Percentiles rank a stretch among this genome's conserved stretches.
These are phyloP conservation scores for Dalbergia cultrata DNA, from an alignment of 306 rosid species.

Conservation along the genomic window DNA sequence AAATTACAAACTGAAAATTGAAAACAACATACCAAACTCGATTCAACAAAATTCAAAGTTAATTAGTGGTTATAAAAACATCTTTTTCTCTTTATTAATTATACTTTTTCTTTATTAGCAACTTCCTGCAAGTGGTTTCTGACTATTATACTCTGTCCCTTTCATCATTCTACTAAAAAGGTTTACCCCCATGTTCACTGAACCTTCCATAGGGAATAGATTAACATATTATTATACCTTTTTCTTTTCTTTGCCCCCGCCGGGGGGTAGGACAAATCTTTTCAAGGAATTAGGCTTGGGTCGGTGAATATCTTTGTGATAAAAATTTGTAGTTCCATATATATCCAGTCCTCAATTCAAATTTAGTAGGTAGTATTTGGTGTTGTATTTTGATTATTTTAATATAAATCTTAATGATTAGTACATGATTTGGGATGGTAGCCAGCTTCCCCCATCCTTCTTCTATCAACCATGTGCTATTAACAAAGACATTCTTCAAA, in stretches of 20 bases:
- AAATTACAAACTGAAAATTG: no score
- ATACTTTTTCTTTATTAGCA: neutral
- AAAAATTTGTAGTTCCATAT: neutral
- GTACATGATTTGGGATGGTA: constrained; percentile 34
- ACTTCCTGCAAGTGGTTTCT: neutral
- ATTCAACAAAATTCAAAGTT: constrained; percentile 23
- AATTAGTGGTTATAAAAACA: neutral
- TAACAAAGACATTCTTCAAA: constrained; percentile 9
- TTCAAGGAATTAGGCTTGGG: neutral
- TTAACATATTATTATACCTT: no score
- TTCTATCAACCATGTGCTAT: constrained; percentile 21
- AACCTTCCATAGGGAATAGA: constrained; percentile 6
- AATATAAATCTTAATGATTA: neutral
- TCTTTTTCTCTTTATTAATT: neutral
- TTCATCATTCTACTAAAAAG: constrained; percentile 17
- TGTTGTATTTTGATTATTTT: neutral
- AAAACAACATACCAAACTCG: no score
- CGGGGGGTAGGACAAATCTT: neutral
- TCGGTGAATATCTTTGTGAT: neutral
- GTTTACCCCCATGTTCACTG: constrained; percentile 15
- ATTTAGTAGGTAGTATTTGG: constrained; percentile 38
- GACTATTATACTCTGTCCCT: neutral
- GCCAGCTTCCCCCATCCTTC: neutral
- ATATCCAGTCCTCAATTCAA: no score
- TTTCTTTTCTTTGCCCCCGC: no score